These are phyloP conservation scores for Triangularia verruculosa DNA, from an alignment of 2,329 filamentous ascomycete genomes.

Conservation along the genomic window DNA sequence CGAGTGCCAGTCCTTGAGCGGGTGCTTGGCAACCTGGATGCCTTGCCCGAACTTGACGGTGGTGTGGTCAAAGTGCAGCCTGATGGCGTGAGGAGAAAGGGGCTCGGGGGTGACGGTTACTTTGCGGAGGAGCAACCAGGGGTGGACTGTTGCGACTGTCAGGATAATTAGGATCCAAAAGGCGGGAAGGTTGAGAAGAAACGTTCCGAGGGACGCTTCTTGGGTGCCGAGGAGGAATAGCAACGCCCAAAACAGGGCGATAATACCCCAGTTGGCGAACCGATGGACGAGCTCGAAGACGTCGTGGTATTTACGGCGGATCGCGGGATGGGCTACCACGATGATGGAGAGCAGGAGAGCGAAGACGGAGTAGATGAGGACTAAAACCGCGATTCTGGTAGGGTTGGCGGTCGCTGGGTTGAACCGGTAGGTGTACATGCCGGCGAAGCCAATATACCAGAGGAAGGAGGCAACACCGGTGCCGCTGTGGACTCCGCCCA, in stretches of 20 bases:
- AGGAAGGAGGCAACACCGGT: conserved; percentile 47
- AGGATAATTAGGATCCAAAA: conserved; percentile 59
- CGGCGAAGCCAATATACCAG: conserved; percentile 47
- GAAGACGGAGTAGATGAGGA: conserved; percentile 54
- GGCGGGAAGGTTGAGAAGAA: conserved; percentile 40
- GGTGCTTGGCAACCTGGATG: conserved; percentile 51
- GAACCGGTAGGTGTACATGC: conserved; percentile 38
- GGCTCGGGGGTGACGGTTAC: conserved; percentile 53
- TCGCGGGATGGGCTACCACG: conserved; percentile 58
- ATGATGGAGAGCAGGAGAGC: conserved; percentile 60
- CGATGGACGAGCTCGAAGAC: conserved; percentile 69
- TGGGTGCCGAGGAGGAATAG: conserved; percentile 35
- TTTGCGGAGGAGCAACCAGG: conserved; percentile 61
- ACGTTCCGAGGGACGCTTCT: conserved; percentile 27
- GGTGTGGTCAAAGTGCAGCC: conserved; percentile 55
- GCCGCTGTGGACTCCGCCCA: conserved; percentile 51
- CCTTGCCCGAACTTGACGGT: conserved; percentile 47
- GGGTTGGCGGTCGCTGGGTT: conserved; percentile 28
- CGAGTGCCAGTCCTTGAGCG: conserved; percentile 58
- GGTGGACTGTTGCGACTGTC: conserved; percentile 55
- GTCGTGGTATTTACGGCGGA: conserved; percentile 64
- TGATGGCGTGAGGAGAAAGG: conserved; percentile 61
- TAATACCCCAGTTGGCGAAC: conserved; percentile 67
- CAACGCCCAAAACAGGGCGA: conserved; percentile 39
- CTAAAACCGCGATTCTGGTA: conserved; percentile 35